These are phyloP conservation scores for Schwanniomyces vanrijiae DNA, from an alignment of 805 yeast genomes.

Conservation along the genomic window DNA sequence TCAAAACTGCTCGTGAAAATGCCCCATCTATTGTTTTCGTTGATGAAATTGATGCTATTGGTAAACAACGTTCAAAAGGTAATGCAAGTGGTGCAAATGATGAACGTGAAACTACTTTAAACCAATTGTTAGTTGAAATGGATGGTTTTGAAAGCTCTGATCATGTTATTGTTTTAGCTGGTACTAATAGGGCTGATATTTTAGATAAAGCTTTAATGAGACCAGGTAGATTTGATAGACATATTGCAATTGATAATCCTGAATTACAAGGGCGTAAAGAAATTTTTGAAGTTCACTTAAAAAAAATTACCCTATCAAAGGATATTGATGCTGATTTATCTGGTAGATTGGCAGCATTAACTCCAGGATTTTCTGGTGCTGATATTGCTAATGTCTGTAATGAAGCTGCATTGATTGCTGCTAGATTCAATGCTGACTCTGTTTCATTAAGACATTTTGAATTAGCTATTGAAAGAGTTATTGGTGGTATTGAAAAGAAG, in stretches of 20 bases:
- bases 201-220: conserved; percentile 90
- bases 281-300: conserved; percentile 83
- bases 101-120: conserved; percentile 94
- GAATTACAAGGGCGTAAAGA: conserved; percentile 94
- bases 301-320: conserved; percentile 59
- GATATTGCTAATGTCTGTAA: conserved; percentile 96
- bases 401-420: conserved; percentile 97
- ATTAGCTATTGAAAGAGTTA: conserved; percentile 94
- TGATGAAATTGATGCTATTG: conserved; percentile 99
- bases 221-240: conserved; percentile 98
- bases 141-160: conserved; percentile 92
- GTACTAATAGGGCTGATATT: conserved; percentile 95
- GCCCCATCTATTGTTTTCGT: conserved; percentile 97
- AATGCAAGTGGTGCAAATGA: conserved; percentile 82
- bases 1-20: conserved; percentile 85
- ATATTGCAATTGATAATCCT: conserved; percentile 87
- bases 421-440: conserved; percentile 69
- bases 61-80: conserved; percentile 82
- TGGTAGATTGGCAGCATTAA: conserved; percentile 89
- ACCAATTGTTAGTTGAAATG: conserved; percentile 96
- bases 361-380: conserved; percentile 99
- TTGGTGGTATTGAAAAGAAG: conserved; percentile 94
- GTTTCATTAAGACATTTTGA: conserved; percentile 85
- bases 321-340: conserved; percentile 53
- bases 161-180: conserved; percentile 95